Conservation (phyloP, 257 asterid genomes). For the Solanum chmielewskii region DNA sequence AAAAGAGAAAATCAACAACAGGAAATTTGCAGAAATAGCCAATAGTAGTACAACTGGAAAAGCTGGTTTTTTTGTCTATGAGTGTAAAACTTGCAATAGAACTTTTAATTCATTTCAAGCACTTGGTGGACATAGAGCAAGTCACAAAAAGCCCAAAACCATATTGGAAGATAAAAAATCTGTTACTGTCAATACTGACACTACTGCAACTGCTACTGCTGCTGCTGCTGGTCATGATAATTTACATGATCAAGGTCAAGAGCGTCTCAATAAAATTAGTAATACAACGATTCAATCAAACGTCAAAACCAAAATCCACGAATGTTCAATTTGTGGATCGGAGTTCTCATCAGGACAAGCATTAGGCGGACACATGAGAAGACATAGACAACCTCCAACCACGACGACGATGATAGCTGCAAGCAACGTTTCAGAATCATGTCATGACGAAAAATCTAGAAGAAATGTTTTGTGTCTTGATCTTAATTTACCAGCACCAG, state of each 20-base stretch:
- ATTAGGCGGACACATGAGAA: slow-evolving; percentile 3
- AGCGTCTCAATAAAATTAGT: background rate
- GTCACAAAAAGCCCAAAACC: slow-evolving; percentile 60
- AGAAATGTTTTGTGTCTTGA: background rate
- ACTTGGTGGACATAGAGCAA: slow-evolving; percentile 81
- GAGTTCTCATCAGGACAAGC: slow-evolving; percentile 5
- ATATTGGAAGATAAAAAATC: background rate
- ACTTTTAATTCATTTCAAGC: slow-evolving; percentile 78
- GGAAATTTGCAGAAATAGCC: slow-evolving; percentile 37
- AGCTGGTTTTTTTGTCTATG: slow-evolving; percentile 34
- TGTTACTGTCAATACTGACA: background rate
- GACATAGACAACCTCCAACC: background rate
- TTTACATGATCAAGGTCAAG: background rate
- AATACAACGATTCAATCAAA: background rate
- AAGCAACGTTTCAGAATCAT: background rate
- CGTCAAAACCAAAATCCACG: background rate
- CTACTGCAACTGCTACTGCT: too few species aligned
- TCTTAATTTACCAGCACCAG: slow-evolving; percentile 5
- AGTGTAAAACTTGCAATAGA: slow-evolving; percentile 69
- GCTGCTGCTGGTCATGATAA: background rate
- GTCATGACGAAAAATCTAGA: background rate
- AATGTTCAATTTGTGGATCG: slow-evolving; percentile 4
- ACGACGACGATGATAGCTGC: background rate
- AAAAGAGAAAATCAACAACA: slow-evolving; percentile 14
- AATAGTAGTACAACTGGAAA: background rate